A percentile compares a stretch with the other conserved stretches of the same genome.
phyloP scores from a whole-genome alignment of 164 flowering plant species.

The Vitis rupestris region DNA sequence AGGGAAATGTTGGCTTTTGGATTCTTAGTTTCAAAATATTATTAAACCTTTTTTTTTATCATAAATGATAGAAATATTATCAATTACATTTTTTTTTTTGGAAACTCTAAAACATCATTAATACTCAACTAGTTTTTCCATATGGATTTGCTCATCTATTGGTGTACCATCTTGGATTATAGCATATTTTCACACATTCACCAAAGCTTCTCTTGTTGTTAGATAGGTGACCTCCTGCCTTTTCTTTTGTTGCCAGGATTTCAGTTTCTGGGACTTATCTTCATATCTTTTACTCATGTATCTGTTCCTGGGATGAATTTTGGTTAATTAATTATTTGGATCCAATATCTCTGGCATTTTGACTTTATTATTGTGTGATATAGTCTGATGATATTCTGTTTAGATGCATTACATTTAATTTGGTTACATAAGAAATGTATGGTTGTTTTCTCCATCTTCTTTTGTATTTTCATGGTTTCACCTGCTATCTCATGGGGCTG shows the following conservation, averaged over 20 bases:
- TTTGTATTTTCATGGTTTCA: neutral
- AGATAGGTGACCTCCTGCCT: neutral
- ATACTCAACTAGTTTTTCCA: neutral
- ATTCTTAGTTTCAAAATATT: no score
- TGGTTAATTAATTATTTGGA: neutral
- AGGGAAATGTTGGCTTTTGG: no score
- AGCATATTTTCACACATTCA: neutral
- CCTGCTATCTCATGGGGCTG: no score
- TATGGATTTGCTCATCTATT: neutral
- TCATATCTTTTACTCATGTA: neutral
- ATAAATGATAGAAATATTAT: no score
- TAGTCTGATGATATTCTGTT: neutral
- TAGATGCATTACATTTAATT: neutral
- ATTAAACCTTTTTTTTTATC: no score
- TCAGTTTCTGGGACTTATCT: neutral
- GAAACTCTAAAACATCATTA: no score
- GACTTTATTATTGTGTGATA: neutral
- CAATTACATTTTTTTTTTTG: no score
- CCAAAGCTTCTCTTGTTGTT: neutral
- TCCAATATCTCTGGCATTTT: neutral
- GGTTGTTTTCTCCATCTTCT: neutral
- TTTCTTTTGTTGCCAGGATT: neutral
- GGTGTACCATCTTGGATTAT: neutral
- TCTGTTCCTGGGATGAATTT: neutral
- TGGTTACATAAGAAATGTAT: neutral